Percentiles rank a stretch among this genome's conserved stretches.
These are phyloP conservation scores for Ustulina deusta DNA, from an alignment of 2,329 filamentous ascomycete species.

Conservation along the genomic window DNA sequence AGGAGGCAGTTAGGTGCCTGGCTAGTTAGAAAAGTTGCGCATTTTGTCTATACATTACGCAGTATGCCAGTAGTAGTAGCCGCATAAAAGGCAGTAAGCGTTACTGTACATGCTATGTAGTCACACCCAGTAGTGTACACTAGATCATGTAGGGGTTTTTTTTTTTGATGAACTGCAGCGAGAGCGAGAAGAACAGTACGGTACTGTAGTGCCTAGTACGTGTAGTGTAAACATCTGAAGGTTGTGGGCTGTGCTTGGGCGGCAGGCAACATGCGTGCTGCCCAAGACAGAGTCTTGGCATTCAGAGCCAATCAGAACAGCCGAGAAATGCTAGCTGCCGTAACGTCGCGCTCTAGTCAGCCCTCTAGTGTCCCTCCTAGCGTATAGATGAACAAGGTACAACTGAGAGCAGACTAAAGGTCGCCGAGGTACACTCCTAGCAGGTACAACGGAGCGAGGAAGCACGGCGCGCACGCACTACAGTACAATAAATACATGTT, in stretches of 20 bases:
- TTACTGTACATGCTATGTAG: background rate
- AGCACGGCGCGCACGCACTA: too few species aligned
- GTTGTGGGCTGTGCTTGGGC: constrained; percentile 14
- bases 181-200: background rate
- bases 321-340: constrained; percentile 19
- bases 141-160: too few species aligned
- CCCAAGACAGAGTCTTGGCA: background rate
- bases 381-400: too few species aligned
- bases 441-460: background rate
- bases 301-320: constrained; percentile 25
- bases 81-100: background rate
- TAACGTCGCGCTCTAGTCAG: too few species aligned
- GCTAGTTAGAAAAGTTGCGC: too few species aligned
- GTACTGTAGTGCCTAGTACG: background rate
- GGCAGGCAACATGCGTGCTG: constrained; percentile 30
- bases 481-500: too few species aligned
- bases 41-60: too few species aligned
- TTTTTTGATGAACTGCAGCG: background rate
- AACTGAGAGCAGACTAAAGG: background rate
- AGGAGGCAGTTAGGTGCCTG: too few species aligned
- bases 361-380: too few species aligned
- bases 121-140: too few species aligned
- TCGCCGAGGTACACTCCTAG: too few species aligned
- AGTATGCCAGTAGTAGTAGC: background rate
- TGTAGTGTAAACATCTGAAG: too few species aligned